Evolutionary conservation across 2,329 filamentous ascomycete genomes (phyloP), one percentile per base, ranked within the genome.

Genomic region (Bipolaris sorokiniana): DNA sequence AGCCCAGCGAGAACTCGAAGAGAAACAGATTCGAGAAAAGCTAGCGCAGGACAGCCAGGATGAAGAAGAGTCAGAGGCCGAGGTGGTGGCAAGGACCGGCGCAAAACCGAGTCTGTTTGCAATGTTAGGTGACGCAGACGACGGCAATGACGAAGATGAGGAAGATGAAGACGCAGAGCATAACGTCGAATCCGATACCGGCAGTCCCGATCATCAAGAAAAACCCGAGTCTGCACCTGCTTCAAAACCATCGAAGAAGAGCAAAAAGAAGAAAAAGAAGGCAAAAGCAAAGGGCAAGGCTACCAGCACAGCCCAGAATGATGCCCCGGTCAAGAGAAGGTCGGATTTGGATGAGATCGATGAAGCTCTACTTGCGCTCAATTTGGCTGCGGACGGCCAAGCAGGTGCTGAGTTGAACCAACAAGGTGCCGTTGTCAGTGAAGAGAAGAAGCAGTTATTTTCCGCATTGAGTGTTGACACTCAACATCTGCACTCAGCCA

Each of bases 401-500:
- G 52, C 56, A 13, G 51, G 44, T 58, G 66, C 52, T 58, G 68
- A 54, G n/a, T 62, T 48, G 28, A 63, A 53, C 53, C 63, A 54
- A 45, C 63, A 53, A 45, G 61, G 59, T 10, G 51, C 64, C 5
- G 56, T 63, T 9, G 54, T 71, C 22, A 73, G 77, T 54, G 73
- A 76, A 51, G 78, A 79, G 48, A 72, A 78, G 45, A 76, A 83
- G 47, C 81, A 81, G 80, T 59, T 84, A 73, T 76, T 78, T 57
- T 73, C 81, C 18, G 75, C 90, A 11, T 78, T 91, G 0, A 78
- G 82, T 2, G 79, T 91, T 49, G 88, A 90, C 65, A 85, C 88
- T 0, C 85, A 90, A 64, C 86, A 92, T 66, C 84, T 99, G 10
- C 93, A 94, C 72, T 91, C 91, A 7, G 83, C 89, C 34, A 96